Base-by-base conservation (phyloP, 306 rosid species). In the Cajanus cajan region DNA sequence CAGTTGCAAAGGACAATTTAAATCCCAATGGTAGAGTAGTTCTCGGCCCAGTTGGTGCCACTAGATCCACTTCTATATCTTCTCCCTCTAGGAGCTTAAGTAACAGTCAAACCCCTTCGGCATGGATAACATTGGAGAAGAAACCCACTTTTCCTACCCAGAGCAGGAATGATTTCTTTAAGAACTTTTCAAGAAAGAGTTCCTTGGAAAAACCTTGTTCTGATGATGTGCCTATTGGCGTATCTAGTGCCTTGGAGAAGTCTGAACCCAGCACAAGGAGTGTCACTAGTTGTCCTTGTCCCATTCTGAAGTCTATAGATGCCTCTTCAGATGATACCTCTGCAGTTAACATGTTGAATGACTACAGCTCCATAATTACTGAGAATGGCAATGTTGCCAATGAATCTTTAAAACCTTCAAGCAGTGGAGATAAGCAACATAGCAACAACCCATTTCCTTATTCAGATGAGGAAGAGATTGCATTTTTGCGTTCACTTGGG, bases 401-500 rank as follows among this genome's bases (percentile, higher is more conserved):
- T 51, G 81, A 68, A 22, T 5, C 70, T 3, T 47, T 61, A 82
- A 79, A 61, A 68, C 21, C 50, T 77, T 80, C 71, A 64, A 48
- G 63, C 80, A 80, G 73, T 37, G 76, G 36, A 45, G 80, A 48
- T 25, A 47, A 77, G 33, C 77, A 77, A 15, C 14, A 36, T 41
- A 48, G 40, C 55, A 43, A 33, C 61, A 59, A 71, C 21, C 12
- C 43, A 1, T 40, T 21, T 73, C 73, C 57, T 25, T 15, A 33
- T 73, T 67, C 78, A 9, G 88, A 81, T 0, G 84, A 79, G 55
- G 81, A 85, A 50, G 88, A 85, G 43, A 66, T 78, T 59, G 85
- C 71, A 10, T 81, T 85, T 50, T 67, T 85, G 58, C 81, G 78
- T 58, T 85, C 88, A 33, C 83, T 81, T 77, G 88, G 88, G 67